phyloP scores from a whole-genome alignment of 176 grass and related monocot genomes.

The Carex myosuroides region DNA sequence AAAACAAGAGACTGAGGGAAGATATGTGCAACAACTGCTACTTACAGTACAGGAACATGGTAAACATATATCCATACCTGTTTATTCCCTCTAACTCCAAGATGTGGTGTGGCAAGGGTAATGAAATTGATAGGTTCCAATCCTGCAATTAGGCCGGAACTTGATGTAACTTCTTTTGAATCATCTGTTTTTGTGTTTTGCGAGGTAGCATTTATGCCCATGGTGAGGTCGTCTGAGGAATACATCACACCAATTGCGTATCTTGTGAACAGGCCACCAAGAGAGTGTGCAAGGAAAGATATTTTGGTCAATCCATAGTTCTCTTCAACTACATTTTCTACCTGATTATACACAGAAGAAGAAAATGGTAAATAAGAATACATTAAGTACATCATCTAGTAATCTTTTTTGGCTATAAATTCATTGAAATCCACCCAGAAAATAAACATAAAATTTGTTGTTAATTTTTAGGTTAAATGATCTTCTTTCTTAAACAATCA shows the following conservation, averaged over 20 bases:
- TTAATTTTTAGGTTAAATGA: neutral
- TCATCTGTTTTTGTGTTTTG: neutral
- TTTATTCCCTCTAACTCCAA: slow-evolving; percentile 88
- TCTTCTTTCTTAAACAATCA: neutral
- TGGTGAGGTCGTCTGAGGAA: slow-evolving; percentile 25
- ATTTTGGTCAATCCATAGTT: slow-evolving; percentile 60
- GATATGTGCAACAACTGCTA: neutral
- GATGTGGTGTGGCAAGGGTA: slow-evolving; percentile 91
- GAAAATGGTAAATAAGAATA: slow-evolving; percentile 3
- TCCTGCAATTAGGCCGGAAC: slow-evolving; percentile 45
- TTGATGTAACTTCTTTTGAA: slow-evolving; percentile 19
- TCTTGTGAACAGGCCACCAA: slow-evolving; percentile 87
- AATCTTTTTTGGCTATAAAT: slow-evolving; percentile 8
- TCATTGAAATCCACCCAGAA: neutral
- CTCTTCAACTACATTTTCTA: slow-evolving; percentile 53
- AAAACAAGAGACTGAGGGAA: neutral
- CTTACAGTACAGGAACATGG: neutral
- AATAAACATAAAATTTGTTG: neutral
- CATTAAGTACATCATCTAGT: slow-evolving; percentile 16
- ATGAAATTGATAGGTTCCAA: slow-evolving; percentile 73
- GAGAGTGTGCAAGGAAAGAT: slow-evolving; percentile 74
- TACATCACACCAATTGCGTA: slow-evolving; percentile 67
- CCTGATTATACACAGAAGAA: slow-evolving; percentile 36
- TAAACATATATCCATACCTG: slow-evolving; percentile 36
- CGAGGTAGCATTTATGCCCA: neutral